Evolutionary conservation across 768 basidiomycete genomes (phyloP), one percentile per base, ranked within the genome.

Genomic region (Mycena pura): DNA sequence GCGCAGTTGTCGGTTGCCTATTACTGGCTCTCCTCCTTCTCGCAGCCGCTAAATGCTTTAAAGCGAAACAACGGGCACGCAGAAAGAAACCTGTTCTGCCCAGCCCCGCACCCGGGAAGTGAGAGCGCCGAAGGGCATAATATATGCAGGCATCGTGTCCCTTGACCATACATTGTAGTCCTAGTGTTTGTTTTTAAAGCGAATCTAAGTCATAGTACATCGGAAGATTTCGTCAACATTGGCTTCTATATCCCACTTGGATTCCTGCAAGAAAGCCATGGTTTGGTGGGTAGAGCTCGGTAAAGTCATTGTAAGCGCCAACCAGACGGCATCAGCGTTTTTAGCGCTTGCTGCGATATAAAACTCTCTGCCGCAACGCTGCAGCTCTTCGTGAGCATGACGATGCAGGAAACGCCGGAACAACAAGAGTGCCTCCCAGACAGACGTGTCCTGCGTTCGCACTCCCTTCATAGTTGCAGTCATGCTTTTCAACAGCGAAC

Each of bases 241-340:
- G 48, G 70, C 60, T 29, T 74, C 70, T 22, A 92, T 87, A 65
- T 90, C 81, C 92, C 92, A 93, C 52, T 73, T 80, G n/a, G 64
- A 57, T 65, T 85, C 79, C 58, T 67, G 70, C 75, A 93, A 71
- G 68, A 88, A 91, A 14, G 68, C 60, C 67, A 84, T 75, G 17
- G 77, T 71, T 38, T 78, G 72, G 39, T 77, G 70, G n/a, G 79
- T 57, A 7, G 59, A 46, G 24, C 17, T 45, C 24, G 74, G 80
- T 38, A 75, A 72, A 0, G 90, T 91, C 14, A 82, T 82, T 43
- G 74, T 73, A 59, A 99, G 76, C 7, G 82, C 86, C 46, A 95
- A 70, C 96, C 96, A 98, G 6, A 96, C 89, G 3, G 87, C 85
- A 75, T 98, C 96, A 22, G 82, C 81, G 68, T 97, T 92, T 22